Conservation (phyloP, 1,284 basidiomycete genomes). For the Naganishia sp. region DNA sequence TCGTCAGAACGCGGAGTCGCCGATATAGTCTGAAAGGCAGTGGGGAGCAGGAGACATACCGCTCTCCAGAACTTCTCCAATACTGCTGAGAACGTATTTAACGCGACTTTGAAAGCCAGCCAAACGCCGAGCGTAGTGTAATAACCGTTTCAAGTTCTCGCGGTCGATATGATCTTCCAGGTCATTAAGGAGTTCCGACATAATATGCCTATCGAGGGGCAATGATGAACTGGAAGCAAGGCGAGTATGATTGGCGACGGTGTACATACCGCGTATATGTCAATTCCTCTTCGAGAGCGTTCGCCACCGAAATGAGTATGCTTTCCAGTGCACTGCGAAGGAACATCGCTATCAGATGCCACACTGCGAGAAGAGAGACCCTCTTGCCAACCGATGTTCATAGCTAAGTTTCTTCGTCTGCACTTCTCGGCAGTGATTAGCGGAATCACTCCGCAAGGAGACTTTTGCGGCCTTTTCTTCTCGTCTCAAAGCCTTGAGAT, state of each 20-base stretch:
- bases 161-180: slow-evolving; percentile 91
- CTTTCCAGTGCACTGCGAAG: slow-evolving; percentile 77
- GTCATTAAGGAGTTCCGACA: slow-evolving; percentile 82
- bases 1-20: neutral
- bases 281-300: slow-evolving; percentile 90
- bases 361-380: slow-evolving; percentile 1
- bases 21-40: neutral
- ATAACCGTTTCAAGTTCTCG: slow-evolving; percentile 82
- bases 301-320: slow-evolving; percentile 80
- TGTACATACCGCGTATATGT: slow-evolving; percentile 66
- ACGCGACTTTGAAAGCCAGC: slow-evolving; percentile 85
- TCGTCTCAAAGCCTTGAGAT: slow-evolving; percentile 41
- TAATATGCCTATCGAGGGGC: slow-evolving; percentile 60
- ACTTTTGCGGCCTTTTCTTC: neutral
- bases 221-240: neutral
- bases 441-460: too few species aligned
- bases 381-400: slow-evolving; percentile 74
- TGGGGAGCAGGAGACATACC: slow-evolving; percentile 57
- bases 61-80: slow-evolving; percentile 87
- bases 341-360: neutral
- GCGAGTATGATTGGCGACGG: neutral
- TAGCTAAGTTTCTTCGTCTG: slow-evolving; percentile 67
- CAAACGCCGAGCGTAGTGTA: slow-evolving; percentile 85
- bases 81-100: slow-evolving; percentile 80
- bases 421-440: neutral